phyloP scores from a whole-genome alignment of 345 rosid species.

The Brassica cretica region DNA sequence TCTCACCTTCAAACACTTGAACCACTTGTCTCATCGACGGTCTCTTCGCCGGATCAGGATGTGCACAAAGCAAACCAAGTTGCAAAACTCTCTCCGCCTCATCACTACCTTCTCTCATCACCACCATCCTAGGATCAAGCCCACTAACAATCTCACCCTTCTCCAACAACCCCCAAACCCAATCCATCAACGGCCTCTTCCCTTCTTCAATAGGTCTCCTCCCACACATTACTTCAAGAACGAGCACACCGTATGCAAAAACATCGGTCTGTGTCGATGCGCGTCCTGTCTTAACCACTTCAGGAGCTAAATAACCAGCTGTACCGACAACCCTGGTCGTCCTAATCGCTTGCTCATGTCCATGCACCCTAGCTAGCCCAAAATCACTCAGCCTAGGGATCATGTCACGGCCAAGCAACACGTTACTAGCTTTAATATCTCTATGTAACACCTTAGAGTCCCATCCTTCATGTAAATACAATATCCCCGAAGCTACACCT shows the following conservation, averaged over 20 bases:
- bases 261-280: conserved; percentile 53
- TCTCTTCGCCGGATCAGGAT: conserved; percentile 44
- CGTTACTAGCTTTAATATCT: conserved; percentile 83
- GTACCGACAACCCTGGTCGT: conserved; percentile 77
- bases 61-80: conserved; percentile 51
- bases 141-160: conserved; percentile 35
- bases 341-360: conserved; percentile 53
- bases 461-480: conserved; percentile 81
- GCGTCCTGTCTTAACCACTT: conserved; percentile 51
- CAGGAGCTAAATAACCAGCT: conserved; percentile 79
- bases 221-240: conserved; percentile 55
- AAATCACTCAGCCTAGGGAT: conserved; percentile 72
- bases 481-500: conserved; percentile 65
- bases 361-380: conserved; percentile 72
- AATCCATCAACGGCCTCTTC: conserved; percentile 45
- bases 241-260: conserved; percentile 47
- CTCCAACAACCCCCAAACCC: conserved; percentile 42
- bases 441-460: conserved; percentile 71
- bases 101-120: conserved; percentile 10
- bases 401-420: conserved; percentile 74
- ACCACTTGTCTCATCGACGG: conserved; percentile 57
- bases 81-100: conserved; percentile 46
- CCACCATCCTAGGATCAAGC: conserved; percentile 38
- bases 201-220: conserved; percentile 55
- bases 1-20: conserved; percentile 45